Percentiles rank a stretch among this genome's conserved stretches.
phyloP scores from a whole-genome alignment of 2,329 filamentous ascomycete genomes.

The Chrysosphaeria jannelii region DNA sequence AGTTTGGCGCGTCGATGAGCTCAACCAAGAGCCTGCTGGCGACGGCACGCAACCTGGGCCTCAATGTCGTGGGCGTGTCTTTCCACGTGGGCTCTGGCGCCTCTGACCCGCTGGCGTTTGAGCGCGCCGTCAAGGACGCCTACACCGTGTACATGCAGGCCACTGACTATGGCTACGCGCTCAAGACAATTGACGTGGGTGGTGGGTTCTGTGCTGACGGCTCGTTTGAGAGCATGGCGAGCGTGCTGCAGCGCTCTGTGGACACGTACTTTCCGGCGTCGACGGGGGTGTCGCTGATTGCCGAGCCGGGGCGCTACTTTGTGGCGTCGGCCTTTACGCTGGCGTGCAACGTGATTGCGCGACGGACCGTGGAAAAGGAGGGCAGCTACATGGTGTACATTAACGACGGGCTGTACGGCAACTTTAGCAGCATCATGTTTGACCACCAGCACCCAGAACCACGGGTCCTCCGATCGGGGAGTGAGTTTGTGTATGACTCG shows the following conservation, averaged over 20 bases:
- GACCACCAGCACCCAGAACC: slow-evolving; percentile 83
- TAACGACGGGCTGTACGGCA: slow-evolving; percentile 93
- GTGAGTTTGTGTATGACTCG: slow-evolving; percentile 26
- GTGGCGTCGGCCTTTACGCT: slow-evolving; percentile 81
- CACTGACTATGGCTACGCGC: slow-evolving; percentile 38
- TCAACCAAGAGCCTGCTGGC: slow-evolving; percentile 46
- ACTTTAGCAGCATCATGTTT: slow-evolving; percentile 98
- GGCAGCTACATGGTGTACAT: slow-evolving; percentile 89
- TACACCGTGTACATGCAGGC: slow-evolving; percentile 72
- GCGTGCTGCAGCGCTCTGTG: slow-evolving; percentile 46
- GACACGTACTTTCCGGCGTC: slow-evolving; percentile 64
- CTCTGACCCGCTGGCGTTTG: slow-evolving; percentile 71
- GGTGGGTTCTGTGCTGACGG: slow-evolving; percentile 65
- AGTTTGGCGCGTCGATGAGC: slow-evolving; percentile 82
- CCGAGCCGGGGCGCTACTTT: slow-evolving; percentile 90
- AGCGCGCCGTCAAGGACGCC: slow-evolving; percentile 73
- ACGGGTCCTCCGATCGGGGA: slow-evolving; percentile 38
- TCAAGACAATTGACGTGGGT: slow-evolving; percentile 77
- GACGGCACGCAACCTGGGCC: slow-evolving; percentile 49
- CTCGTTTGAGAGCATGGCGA: slow-evolving; percentile 73
- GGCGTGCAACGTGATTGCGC: slow-evolving; percentile 84
- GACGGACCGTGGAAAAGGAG: slow-evolving; percentile 58
- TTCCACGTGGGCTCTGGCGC: slow-evolving; percentile 96
- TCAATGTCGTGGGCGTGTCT: slow-evolving; percentile 85
- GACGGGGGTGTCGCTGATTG: slow-evolving; percentile 52